Evolutionary conservation across 2,329 filamentous ascomycete species (phyloP).

Genomic region (Grosmannia huntii): DNA sequence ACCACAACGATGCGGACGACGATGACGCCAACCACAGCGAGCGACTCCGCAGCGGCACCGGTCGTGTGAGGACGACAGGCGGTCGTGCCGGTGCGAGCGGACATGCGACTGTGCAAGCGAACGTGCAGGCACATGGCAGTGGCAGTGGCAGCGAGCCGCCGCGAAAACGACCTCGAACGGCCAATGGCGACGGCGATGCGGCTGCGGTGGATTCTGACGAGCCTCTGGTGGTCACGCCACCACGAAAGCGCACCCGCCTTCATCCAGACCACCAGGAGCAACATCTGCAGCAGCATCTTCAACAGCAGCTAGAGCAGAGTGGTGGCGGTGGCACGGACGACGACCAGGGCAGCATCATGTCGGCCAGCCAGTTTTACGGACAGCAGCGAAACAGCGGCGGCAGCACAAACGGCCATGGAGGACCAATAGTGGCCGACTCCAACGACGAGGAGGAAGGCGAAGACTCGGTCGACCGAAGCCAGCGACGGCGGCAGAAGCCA

Average conservation of each 20-base stretch:
- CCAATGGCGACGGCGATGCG: neutral
- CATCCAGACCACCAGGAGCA: neutral
- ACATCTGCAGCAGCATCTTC: neutral
- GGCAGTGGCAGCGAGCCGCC: neutral
- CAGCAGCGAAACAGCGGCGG: neutral
- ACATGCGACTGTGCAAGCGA: too few relatives aligned
- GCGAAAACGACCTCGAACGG: neutral
- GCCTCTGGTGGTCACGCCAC: neutral
- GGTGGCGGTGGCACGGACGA: neutral
- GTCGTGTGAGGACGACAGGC: neutral
- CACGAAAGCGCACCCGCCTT: neutral
- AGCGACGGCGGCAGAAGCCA: constrained; percentile 10
- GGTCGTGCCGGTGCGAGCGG: neutral
- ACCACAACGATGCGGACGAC: neutral
- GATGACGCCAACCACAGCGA: neutral
- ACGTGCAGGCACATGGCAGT: neutral
- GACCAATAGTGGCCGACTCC: constrained; percentile 6
- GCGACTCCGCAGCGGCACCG: neutral
- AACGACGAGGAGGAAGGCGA: constrained; percentile 7
- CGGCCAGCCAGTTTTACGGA: constrained; percentile 3
- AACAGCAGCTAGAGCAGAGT: neutral
- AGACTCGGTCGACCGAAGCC: constrained; percentile 6
- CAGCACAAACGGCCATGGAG: neutral
- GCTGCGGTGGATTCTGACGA: neutral
- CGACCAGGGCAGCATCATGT: constrained; percentile 2